Base-by-base conservation (phyloP, 139 green algal genomes). In the Chlorella sp. region DNA sequence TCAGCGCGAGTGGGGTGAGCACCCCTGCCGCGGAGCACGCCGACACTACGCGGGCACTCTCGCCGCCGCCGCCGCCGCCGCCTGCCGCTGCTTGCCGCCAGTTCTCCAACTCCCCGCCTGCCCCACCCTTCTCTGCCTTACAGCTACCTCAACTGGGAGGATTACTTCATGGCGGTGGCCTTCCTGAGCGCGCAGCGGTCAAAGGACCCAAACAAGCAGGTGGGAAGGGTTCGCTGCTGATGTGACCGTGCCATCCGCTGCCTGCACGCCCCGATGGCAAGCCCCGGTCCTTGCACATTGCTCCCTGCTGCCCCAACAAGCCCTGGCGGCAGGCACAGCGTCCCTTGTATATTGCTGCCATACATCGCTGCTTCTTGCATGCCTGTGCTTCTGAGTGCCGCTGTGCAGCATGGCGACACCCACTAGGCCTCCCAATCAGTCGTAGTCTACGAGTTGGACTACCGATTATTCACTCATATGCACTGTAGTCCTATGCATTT, bases 91-190 rank as follows among this genome's bases (percentile, higher is more conserved):
- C 57, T 32, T 12, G 32, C 81, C 57, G 34, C 53, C 5, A 22
- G 2, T 39, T 37, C 22, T 34, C 16, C 11, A 14, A 53, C 60
- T 36, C 34, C 64, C 37, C 34, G 66, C 83, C 34, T 48, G 60
- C 60, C 81, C 48, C 32, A 28, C 64, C 22, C 85, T 28, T 57
- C 42, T 73, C 68, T 9, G 40, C 24, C 28, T 28, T 34, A 57
- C 94, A 97, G 96, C 66, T 98, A 97, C 81, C 92, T 99, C 19
- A 95, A 89, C 12, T 99, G 98, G 97, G 98, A 99, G 83, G 98
- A 99, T 81, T 99, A 99, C 96, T 99, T 99, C 93, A 99, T 99
- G 98, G 94, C 97, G 0, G 88, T 99, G 34, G 98, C 98, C 0
- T 99, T 99, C 81, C 93, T 99, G 19, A 97, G 93, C 37, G 96